Evolutionary conservation across 208 protist species (phyloP).

Genomic region (Trypanosoma boissoni): DNA sequence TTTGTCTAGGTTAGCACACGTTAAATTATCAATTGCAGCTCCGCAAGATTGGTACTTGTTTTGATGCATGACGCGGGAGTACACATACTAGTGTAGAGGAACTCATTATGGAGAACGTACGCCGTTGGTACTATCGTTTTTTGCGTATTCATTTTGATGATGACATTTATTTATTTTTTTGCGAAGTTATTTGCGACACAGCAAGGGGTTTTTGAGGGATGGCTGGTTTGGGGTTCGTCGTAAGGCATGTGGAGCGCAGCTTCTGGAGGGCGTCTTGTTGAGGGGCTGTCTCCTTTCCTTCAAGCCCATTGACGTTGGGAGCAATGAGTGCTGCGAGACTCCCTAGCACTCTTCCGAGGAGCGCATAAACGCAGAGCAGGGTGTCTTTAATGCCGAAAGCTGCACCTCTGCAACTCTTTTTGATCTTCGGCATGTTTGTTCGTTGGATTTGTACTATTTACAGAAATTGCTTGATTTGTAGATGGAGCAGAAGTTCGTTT

Average conservation of each 20-base stretch:
- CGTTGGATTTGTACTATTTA: constrained; percentile 26
- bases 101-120: constrained; percentile 17
- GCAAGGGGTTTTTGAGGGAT: constrained; percentile 33
- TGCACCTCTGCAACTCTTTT: constrained; percentile 21
- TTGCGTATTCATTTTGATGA: constrained; percentile 26
- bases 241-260: not conserved
- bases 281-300: constrained; percentile 5
- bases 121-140: constrained; percentile 30
- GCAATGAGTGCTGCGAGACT: constrained; percentile 20
- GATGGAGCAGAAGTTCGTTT: constrained; percentile 21
- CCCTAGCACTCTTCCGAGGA: constrained; percentile 26
- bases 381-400: constrained; percentile 11
- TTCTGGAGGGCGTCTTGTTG: constrained; percentile 17
- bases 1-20: constrained; percentile 24
- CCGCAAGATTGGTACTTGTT: constrained; percentile 11
- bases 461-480: constrained; percentile 30
- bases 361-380: constrained; percentile 26
- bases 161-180: constrained; percentile 11
- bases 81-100: constrained; percentile 9
- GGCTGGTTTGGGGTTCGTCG: constrained; percentile 26
- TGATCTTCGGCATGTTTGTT: constrained; percentile 16
- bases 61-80: constrained; percentile 6
- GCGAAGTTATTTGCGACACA: constrained; percentile 24
- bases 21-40: constrained; percentile 14
- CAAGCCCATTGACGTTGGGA: constrained; percentile 15